Conservation (phyloP, 2,329 filamentous ascomycete genomes). For the Zopfia rhizophila region DNA sequence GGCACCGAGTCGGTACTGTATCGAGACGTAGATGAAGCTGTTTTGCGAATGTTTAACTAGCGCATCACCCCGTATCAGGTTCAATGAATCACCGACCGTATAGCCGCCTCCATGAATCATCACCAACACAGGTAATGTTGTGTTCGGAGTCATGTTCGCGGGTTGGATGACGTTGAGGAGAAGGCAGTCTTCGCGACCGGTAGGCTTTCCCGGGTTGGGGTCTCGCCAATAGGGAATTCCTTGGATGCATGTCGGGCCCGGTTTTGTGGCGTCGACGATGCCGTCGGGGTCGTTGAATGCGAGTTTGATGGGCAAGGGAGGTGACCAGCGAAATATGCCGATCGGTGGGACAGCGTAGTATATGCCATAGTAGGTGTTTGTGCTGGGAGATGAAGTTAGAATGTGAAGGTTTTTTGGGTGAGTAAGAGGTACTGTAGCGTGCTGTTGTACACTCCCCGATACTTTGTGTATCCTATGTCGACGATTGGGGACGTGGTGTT, state of each 20-base stretch:
- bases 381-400: constrained; percentile 11
- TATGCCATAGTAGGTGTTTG: constrained; percentile 31
- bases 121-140: constrained; percentile 44
- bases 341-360: constrained; percentile 39
- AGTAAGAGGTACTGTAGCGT: not conserved
- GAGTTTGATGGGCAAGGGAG: constrained; percentile 35
- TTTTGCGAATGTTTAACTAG: constrained; percentile 42
- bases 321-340: constrained; percentile 37
- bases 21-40: constrained; percentile 63
- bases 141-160: constrained; percentile 23
- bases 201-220: constrained; percentile 16
- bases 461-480: constrained; percentile 1
- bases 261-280: constrained; percentile 32
- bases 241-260: constrained; percentile 37
- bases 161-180: constrained; percentile 45
- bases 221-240: constrained; percentile 20
- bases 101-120: constrained; percentile 49
- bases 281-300: constrained; percentile 26
- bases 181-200: constrained; percentile 45
- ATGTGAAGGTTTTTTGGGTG: not conserved
- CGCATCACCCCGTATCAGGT: constrained; percentile 28
- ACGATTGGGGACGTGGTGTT: too few species aligned
- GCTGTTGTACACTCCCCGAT: not conserved
- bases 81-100: constrained; percentile 31
- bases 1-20: constrained; percentile 70